These are phyloP conservation scores for Metarhizium album DNA, from an alignment of 2,329 filamentous ascomycete species.

Conservation along the genomic window DNA sequence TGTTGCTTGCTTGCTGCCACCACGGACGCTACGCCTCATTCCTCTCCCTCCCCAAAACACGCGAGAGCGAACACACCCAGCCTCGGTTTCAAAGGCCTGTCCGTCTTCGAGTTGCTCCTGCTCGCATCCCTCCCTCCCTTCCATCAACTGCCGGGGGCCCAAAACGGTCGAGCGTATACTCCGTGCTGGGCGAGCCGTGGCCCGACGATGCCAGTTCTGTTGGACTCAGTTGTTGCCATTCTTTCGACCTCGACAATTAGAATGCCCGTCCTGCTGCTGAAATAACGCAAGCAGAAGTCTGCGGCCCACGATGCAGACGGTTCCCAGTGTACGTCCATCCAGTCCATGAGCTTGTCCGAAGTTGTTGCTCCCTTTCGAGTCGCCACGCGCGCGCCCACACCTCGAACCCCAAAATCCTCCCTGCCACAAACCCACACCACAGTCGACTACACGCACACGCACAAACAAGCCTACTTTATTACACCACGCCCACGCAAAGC, in stretches of 20 bases:
- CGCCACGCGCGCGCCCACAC: not conserved
- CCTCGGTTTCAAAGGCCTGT: not conserved
- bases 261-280: slow-evolving; percentile 25
- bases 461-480: not conserved
- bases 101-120: not conserved
- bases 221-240: slow-evolving; percentile 3
- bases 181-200: not conserved
- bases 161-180: not conserved
- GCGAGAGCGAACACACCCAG: not conserved
- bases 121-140: not conserved
- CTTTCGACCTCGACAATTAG: slow-evolving; percentile 19
- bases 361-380: not conserved
- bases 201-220: slow-evolving; percentile 10
- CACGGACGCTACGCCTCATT: not conserved
- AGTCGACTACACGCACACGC: not conserved
- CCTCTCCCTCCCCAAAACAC: not conserved
- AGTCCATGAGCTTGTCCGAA: not conserved
- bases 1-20: not conserved
- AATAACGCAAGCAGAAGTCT: slow-evolving; percentile 27
- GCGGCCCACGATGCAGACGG: slow-evolving; percentile 39
- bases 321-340: slow-evolving; percentile 36
- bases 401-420: not conserved
- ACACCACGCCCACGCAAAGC: not conserved
- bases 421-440: slow-evolving; percentile 5
- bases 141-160: not conserved